Conservation (phyloP, 345 rosid genomes). For the Boechera stricta region DNA sequence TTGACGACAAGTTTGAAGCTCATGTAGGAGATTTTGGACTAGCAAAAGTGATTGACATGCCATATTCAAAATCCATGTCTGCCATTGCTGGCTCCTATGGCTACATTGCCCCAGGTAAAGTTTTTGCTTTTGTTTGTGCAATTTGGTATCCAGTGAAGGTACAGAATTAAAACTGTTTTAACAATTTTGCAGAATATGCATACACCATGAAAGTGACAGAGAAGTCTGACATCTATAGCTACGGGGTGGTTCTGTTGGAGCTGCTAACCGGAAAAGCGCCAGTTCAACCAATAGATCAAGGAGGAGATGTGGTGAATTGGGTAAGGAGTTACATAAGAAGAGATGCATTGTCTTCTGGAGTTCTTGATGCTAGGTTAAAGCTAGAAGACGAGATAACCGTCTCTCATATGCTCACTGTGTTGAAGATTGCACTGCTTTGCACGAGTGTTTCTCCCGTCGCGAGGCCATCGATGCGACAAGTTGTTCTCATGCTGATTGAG, state of each 20-base stretch:
- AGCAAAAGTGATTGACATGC: constrained; percentile 92
- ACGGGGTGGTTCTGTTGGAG: constrained; percentile 83
- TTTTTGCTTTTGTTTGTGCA: background rate
- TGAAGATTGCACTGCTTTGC: constrained; percentile 80
- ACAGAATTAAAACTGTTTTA: background rate
- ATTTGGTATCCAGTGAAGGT: background rate
- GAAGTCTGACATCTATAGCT: constrained; percentile 92
- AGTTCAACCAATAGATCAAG: constrained; percentile 88
- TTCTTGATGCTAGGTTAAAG: constrained; percentile 65
- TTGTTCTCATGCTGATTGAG: constrained; percentile 74
- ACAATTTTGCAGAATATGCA: constrained; percentile 78
- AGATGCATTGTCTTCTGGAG: constrained; percentile 59
- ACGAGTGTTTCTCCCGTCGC: constrained; percentile 69
- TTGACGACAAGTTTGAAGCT: constrained; percentile 84
- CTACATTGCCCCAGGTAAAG: constrained; percentile 80
- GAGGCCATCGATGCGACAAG: constrained; percentile 74
- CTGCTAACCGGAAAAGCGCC: constrained; percentile 81
- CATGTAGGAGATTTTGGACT: constrained; percentile 93
- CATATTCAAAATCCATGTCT: constrained; percentile 89
- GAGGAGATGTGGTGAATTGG: constrained; percentile 88
- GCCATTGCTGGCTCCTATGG: constrained; percentile 97
- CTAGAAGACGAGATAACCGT: constrained; percentile 55
- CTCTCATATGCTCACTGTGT: constrained; percentile 73
- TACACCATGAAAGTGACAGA: constrained; percentile 96
- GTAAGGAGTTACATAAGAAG: constrained; percentile 64